A percentile compares a stretch with the other conserved stretches of the same genome.
Evolutionary conservation across 345 rosid genomes (phyloP).

Genomic region (Salix exigua): DNA sequence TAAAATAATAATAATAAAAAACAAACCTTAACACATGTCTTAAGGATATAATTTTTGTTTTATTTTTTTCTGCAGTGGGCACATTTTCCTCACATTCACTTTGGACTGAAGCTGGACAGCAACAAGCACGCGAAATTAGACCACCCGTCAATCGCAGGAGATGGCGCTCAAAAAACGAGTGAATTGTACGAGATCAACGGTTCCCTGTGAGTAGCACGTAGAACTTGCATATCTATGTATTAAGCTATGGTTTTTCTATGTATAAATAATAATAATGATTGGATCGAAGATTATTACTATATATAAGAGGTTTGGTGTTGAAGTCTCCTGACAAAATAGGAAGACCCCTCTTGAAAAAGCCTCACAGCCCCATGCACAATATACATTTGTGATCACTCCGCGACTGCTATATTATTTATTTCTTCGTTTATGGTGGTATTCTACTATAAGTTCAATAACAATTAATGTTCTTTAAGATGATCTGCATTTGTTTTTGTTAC

Average conservation of each 20-base stretch:
- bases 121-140: conserved; percentile 60
- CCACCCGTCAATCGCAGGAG: conserved; percentile 49
- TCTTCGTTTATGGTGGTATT: neutral
- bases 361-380: neutral
- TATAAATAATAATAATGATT: neutral
- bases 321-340: conserved; percentile 19
- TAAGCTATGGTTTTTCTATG: neutral
- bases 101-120: conserved; percentile 80
- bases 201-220: neutral
- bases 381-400: neutral
- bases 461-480: neutral
- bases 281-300: neutral
- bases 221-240: neutral
- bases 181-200: conserved; percentile 40
- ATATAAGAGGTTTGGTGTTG: conserved; percentile 5
- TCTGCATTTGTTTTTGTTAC: neutral
- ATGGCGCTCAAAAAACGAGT: conserved; percentile 53
- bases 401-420: neutral
- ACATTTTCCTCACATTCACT: conserved; percentile 94
- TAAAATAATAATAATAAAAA: too few relatives aligned
- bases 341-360: neutral
- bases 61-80: conserved; percentile 58
- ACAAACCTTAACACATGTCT: too few relatives aligned
- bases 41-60: neutral
- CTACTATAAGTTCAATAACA: neutral